These are phyloP conservation scores for Phyllosticta citribraziliensis DNA, from an alignment of 2,329 filamentous ascomycete genomes.

Conservation along the genomic window DNA sequence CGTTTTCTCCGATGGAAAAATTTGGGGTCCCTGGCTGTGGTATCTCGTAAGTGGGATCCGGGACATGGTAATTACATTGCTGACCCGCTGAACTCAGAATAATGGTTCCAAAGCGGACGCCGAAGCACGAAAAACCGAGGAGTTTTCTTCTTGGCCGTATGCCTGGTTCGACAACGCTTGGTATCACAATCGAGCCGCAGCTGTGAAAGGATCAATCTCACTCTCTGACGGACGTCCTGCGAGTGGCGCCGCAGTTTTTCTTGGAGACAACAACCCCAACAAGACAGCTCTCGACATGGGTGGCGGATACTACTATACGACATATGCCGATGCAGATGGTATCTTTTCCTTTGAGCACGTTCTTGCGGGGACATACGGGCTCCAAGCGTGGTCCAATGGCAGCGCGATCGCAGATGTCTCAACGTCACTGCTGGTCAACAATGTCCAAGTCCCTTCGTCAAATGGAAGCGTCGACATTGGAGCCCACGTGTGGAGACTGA, in stretches of 20 bases:
- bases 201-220: slow-evolving; percentile 33
- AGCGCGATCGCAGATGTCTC: slow-evolving; percentile 36
- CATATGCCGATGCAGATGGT: slow-evolving; percentile 35
- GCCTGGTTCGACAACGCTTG: slow-evolving; percentile 37
- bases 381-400: slow-evolving; percentile 42
- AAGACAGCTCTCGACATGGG: slow-evolving; percentile 41
- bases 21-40: slow-evolving; percentile 32
- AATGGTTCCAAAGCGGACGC: slow-evolving; percentile 39
- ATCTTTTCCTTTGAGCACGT: slow-evolving; percentile 36
- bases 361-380: slow-evolving; percentile 35
- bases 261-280: slow-evolving; percentile 38
- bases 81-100: slow-evolving; percentile 25
- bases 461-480: slow-evolving; percentile 10
- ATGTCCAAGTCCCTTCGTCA: slow-evolving; percentile 28
- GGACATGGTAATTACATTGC: not conserved
- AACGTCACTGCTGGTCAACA: slow-evolving; percentile 34
- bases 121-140: slow-evolving; percentile 27
- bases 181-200: slow-evolving; percentile 40
- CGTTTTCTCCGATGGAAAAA: slow-evolving; percentile 28
- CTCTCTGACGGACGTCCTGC: slow-evolving; percentile 42
- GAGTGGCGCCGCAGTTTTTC: slow-evolving; percentile 39
- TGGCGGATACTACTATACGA: slow-evolving; percentile 40
- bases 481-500: not conserved
- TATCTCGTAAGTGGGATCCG: slow-evolving; percentile 17
- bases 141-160: slow-evolving; percentile 40